Percentiles rank a stretch among this genome's conserved stretches.
phyloP scores from a whole-genome alignment of 768 basidiomycete species.

The Tylopilus subfusipes region DNA sequence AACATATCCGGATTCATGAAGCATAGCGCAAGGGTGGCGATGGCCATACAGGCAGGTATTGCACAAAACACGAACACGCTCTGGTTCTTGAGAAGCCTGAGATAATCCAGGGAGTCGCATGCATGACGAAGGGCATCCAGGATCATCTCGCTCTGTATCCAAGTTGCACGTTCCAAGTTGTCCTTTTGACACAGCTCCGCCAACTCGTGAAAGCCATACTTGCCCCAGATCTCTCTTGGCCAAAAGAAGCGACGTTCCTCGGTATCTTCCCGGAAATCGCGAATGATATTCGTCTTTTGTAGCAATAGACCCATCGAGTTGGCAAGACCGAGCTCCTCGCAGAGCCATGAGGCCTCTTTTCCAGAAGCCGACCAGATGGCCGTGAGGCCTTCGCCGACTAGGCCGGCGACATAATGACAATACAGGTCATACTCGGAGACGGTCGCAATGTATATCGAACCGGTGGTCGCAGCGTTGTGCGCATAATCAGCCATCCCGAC shows the following conservation, averaged over 20 bases:
- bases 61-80: constrained; percentile 95
- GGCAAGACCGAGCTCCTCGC: constrained; percentile 77
- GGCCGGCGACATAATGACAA: constrained; percentile 97
- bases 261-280: constrained; percentile 90
- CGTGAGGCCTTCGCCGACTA: constrained; percentile 94
- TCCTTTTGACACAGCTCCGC: constrained; percentile 60
- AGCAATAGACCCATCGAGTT: constrained; percentile 95
- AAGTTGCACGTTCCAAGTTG: constrained; percentile 63
- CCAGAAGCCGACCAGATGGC: constrained; percentile 82
- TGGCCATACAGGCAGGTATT: constrained; percentile 92
- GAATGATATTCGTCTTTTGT: constrained; percentile 98
- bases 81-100: constrained; percentile 83
- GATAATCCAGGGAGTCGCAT: constrained; percentile 85
- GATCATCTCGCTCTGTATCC: constrained; percentile 85
- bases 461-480: constrained; percentile 72
- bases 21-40: constrained; percentile 87
- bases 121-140: constrained; percentile 84
- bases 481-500: constrained; percentile 95
- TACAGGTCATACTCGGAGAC: constrained; percentile 92
- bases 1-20: constrained; percentile 93
- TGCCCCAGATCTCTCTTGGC: constrained; percentile 90
- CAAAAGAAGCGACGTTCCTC: constrained; percentile 87
- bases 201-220: constrained; percentile 70
- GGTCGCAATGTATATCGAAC: constrained; percentile 66
- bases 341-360: constrained; percentile 74